phyloP scores from a whole-genome alignment of 2,329 filamentous ascomycete genomes.

The Phialophora verrucosa region DNA sequence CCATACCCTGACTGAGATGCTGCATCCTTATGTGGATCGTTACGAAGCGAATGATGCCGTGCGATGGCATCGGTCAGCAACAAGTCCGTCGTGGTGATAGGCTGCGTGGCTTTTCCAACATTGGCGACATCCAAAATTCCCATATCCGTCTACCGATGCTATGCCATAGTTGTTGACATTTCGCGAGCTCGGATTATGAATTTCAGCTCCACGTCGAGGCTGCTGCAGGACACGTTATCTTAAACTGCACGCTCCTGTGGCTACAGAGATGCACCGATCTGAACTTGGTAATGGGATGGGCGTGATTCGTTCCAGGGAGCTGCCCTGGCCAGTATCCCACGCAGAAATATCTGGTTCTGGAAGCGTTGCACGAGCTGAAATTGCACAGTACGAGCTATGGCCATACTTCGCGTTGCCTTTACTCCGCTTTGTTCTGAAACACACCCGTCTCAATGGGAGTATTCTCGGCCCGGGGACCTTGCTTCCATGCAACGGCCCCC shows the following conservation, averaged over 20 bases:
- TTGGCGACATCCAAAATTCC: not conserved
- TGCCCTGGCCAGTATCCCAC: not conserved
- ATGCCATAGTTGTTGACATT: conserved; percentile 22
- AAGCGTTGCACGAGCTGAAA: conserved; percentile 32
- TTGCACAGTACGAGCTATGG: conserved; percentile 9
- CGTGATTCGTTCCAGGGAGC: not conserved
- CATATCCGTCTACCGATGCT: not conserved
- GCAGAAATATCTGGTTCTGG: conserved; percentile 18
- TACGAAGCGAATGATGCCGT: not conserved
- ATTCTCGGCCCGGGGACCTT: not conserved
- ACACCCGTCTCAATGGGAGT: not conserved
- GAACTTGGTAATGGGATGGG: conserved; percentile 8
- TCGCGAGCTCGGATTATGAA: conserved; percentile 21
- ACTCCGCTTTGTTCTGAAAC: not conserved
- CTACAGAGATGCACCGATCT: not conserved
- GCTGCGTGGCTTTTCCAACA: not conserved
- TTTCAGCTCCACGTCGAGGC: not conserved
- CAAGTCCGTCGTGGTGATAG: not conserved
- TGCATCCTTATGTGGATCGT: conserved; percentile 4
- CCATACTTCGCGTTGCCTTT: not conserved
- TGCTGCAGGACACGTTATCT: not conserved
- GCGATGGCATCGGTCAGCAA: not conserved
- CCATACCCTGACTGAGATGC: conserved; percentile 10
- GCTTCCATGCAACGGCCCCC: conserved; percentile 3
- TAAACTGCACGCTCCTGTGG: not conserved